phyloP scores from a whole-genome alignment of 208 protist species.

The Crithidia expoeki region DNA sequence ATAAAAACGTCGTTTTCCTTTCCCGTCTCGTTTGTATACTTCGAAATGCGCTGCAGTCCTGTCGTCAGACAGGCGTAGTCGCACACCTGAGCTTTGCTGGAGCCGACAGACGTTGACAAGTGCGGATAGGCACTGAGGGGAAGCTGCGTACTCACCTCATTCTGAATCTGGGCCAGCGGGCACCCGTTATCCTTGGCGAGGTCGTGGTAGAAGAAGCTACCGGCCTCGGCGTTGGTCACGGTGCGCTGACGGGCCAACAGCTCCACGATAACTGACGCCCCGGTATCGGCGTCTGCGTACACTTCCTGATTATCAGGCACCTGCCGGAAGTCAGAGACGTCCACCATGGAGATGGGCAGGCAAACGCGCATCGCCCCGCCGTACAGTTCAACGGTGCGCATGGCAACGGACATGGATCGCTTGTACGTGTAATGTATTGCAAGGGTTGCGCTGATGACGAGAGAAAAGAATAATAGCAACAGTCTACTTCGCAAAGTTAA shows the following conservation, averaged over 20 bases:
- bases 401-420: conserved; percentile 4
- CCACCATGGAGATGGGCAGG: conserved; percentile 39
- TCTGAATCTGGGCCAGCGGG: conserved; percentile 10
- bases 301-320: conserved; percentile 86
- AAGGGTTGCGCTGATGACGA: no score
- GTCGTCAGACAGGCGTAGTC: conserved; percentile 52
- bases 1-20: conserved; percentile 74
- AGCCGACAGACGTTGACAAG: conserved; percentile 13
- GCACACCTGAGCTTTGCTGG: conserved; percentile 27
- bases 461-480: no score
- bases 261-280: conserved; percentile 71
- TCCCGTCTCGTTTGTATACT: conserved; percentile 73
- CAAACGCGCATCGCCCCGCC: conserved; percentile 69
- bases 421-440: no score
- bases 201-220: conserved; percentile 66
- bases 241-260: conserved; percentile 53
- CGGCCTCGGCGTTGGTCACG: conserved; percentile 51
- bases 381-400: conserved; percentile 49
- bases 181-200: conserved; percentile 72
- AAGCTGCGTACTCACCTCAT: conserved; percentile 8
- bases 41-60: conserved; percentile 67
- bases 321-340: conserved; percentile 73
- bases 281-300: conserved; percentile 56
- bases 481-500: no score
- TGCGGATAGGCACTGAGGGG: conserved; percentile 42